phyloP scores from a whole-genome alignment of 768 basidiomycete genomes.

The Vararia minispora region DNA sequence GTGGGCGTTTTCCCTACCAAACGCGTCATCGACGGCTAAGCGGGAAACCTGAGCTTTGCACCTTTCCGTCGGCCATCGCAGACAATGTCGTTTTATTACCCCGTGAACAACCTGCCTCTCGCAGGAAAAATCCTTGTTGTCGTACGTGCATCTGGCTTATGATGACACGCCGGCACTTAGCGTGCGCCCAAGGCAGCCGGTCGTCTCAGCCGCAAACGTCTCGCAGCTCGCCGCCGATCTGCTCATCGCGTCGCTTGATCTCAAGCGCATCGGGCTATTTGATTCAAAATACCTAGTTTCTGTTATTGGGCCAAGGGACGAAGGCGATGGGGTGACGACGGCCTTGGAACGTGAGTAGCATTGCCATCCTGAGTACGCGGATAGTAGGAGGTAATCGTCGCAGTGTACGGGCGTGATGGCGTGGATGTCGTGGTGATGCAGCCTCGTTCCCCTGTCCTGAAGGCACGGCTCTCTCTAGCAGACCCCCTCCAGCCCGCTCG shows the following conservation, averaged over 20 bases:
- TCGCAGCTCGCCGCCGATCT: slow-evolving; percentile 72
- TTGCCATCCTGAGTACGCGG: not conserved
- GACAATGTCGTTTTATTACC: slow-evolving; percentile 9
- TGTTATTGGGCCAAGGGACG: slow-evolving; percentile 62
- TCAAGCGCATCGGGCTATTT: slow-evolving; percentile 51
- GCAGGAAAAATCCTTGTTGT: slow-evolving; percentile 29
- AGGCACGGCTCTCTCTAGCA: slow-evolving; percentile 31
- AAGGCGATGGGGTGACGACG: slow-evolving; percentile 53
- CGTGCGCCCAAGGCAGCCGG: slow-evolving; percentile 31
- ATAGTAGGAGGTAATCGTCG: no score
- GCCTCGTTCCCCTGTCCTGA: slow-evolving; percentile 70
- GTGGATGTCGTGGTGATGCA: slow-evolving; percentile 52
- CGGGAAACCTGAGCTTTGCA: not conserved
- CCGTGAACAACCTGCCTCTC: not conserved
- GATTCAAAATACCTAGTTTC: slow-evolving; percentile 56
- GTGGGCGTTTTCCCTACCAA: slow-evolving; percentile 9
- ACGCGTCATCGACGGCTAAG: slow-evolving; percentile 2
- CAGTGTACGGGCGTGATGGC: slow-evolving; percentile 54
- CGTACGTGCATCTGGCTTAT: slow-evolving; percentile 23
- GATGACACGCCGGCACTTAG: slow-evolving; percentile 6
- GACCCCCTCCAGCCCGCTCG: not conserved
- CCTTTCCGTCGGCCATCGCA: slow-evolving; percentile 1
- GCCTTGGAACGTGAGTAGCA: slow-evolving; percentile 61
- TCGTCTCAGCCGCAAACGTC: slow-evolving; percentile 75
- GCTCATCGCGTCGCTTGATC: slow-evolving; percentile 52